Evolutionary conservation across 2,329 filamentous ascomycete species (phyloP).

Genomic region (Didymella keratinophila): DNA sequence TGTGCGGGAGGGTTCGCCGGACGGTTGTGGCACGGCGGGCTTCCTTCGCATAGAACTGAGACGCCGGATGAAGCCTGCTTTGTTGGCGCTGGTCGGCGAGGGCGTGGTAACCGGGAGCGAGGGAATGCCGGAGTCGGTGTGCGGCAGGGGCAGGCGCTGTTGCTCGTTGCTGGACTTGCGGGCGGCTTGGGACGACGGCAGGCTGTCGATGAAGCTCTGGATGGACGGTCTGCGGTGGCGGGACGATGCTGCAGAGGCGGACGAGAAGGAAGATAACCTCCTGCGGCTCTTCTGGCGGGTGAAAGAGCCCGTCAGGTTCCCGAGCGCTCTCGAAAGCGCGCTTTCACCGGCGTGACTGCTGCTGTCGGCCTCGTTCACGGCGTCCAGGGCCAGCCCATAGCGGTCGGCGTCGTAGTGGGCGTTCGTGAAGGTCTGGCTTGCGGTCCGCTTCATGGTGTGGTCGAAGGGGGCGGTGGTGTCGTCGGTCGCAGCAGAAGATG

Average conservation of each 20-base stretch:
- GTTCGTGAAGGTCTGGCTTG: constrained; percentile 49
- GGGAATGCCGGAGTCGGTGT: constrained; percentile 47
- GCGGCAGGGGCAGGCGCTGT: constrained; percentile 37
- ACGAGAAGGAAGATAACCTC: constrained; percentile 45
- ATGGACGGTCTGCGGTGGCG: constrained; percentile 42
- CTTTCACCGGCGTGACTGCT: constrained; percentile 34
- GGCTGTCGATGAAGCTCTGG: constrained; percentile 36
- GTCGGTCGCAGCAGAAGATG: constrained; percentile 55
- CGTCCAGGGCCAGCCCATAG: constrained; percentile 34
- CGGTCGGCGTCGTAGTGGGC: constrained; percentile 34
- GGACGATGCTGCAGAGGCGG: constrained; percentile 29
- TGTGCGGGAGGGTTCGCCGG: constrained; percentile 28
- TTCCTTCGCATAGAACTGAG: constrained; percentile 45
- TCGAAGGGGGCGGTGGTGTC: constrained; percentile 37
- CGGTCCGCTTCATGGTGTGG: constrained; percentile 48
- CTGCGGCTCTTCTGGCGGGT: constrained; percentile 46
- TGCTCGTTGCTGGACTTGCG: constrained; percentile 34
- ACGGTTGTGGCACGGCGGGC: constrained; percentile 39
- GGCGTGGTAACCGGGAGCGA: constrained; percentile 26
- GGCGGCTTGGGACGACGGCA: constrained; percentile 26
- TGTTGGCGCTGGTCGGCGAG: constrained; percentile 23
- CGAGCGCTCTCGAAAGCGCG: constrained; percentile 43
- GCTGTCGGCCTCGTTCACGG: constrained; percentile 41
- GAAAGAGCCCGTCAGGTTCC: constrained; percentile 39
- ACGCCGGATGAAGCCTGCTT: constrained; percentile 38